phyloP scores from a whole-genome alignment of 2,329 filamentous ascomycete genomes.

The Mycocentrospora acerina region DNA sequence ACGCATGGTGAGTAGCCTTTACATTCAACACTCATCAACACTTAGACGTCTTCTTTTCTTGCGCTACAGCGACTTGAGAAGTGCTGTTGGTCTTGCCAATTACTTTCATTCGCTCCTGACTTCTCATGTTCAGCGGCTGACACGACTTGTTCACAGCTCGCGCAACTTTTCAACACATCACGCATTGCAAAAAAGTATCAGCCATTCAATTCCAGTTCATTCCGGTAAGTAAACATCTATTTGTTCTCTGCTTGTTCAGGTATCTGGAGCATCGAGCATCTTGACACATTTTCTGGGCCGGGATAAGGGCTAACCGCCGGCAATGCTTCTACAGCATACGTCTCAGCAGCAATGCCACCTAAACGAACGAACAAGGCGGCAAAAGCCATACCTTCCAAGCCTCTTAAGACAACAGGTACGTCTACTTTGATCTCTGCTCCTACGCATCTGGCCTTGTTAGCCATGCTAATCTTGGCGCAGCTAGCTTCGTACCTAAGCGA shows the following conservation, averaged over 20 bases:
- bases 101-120: slow-evolving; percentile 2
- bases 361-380: slow-evolving; percentile 33
- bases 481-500: not conserved
- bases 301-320: slow-evolving; percentile 21
- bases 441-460: not conserved
- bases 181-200: not conserved
- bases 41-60: not conserved
- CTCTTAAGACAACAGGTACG: slow-evolving; percentile 25
- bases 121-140: slow-evolving; percentile 12
- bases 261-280: no score
- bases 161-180: slow-evolving; percentile 1
- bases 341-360: slow-evolving; percentile 32
- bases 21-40: slow-evolving; percentile 8
- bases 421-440: slow-evolving; percentile 7
- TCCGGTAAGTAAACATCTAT: slow-evolving; percentile 20
- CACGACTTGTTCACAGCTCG: slow-evolving; percentile 17
- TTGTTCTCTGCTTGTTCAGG: not conserved
- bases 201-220: not conserved
- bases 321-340: slow-evolving; percentile 7
- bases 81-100: not conserved
- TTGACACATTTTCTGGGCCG: slow-evolving; percentile 2
- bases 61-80: not conserved
- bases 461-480: slow-evolving; percentile 41
- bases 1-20: slow-evolving; percentile 1
- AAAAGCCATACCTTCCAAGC: slow-evolving; percentile 16